phyloP scores from a whole-genome alignment of 148 eudicot genomes.

The Camellia sinensis region DNA sequence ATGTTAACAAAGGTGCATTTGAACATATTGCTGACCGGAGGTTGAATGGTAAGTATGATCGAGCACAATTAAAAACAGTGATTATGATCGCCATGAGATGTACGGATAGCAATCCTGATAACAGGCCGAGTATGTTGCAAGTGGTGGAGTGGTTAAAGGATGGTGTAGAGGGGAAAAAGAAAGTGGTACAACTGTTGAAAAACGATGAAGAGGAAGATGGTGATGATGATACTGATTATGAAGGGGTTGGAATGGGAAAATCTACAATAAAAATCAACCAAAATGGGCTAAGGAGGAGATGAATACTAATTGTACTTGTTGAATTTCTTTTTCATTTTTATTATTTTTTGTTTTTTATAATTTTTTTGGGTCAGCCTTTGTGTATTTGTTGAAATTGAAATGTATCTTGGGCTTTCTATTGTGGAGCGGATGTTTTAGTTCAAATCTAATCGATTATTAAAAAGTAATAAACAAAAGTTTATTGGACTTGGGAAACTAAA shows the following conservation, averaged over 20 bases:
- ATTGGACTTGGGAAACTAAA: too few relatives aligned
- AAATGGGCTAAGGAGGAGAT: slow-evolving; percentile 12
- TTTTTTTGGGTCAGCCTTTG: too few relatives aligned
- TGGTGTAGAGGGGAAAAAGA: slow-evolving; percentile 24
- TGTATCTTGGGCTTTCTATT: too few relatives aligned
- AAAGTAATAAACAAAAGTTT: too few relatives aligned
- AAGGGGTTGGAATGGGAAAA: slow-evolving; percentile 11
- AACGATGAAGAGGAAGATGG: neutral
- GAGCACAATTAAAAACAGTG: slow-evolving; percentile 17
- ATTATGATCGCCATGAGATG: slow-evolving; percentile 31
- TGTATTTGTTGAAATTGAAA: too few relatives aligned
- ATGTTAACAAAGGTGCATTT: slow-evolving; percentile 23
- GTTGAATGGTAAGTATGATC: slow-evolving; percentile 33
- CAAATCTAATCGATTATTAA: too few relatives aligned
- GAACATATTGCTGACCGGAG: slow-evolving; percentile 37
- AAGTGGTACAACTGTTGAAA: neutral
- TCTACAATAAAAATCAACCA: neutral
- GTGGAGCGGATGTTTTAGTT: too few relatives aligned
- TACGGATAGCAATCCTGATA: slow-evolving; percentile 32
- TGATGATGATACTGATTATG: slow-evolving; percentile 6
- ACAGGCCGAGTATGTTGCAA: slow-evolving; percentile 43
- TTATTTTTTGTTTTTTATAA: too few relatives aligned
- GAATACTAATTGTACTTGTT: neutral
- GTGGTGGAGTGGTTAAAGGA: slow-evolving; percentile 38
- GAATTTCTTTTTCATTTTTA: too few relatives aligned